Conservation (phyloP, 495 filamentous ascomycete genomes). For the Ramalina intermedia region DNA sequence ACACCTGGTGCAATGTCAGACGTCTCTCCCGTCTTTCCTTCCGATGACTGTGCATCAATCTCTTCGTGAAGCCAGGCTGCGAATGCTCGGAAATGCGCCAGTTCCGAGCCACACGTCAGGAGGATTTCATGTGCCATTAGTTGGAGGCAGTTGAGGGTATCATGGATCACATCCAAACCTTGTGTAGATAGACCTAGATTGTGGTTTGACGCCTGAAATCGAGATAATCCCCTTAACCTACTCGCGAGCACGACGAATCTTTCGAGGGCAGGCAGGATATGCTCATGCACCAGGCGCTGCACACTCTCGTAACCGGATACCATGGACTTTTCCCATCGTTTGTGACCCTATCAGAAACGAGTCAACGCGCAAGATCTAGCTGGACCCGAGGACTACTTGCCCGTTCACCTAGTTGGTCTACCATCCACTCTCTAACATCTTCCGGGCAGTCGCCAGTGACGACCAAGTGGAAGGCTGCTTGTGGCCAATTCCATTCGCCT, state of each 20-base stretch:
- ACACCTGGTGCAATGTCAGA: constrained; percentile 31
- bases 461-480: constrained; percentile 72
- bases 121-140: constrained; percentile 64
- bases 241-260: constrained; percentile 69
- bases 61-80: constrained; percentile 74
- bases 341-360: constrained; percentile 56
- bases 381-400: constrained; percentile 29
- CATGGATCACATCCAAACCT: constrained; percentile 43
- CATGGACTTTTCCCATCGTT: constrained; percentile 87
- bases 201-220: constrained; percentile 56
- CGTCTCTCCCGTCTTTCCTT: constrained; percentile 32
- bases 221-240: constrained; percentile 71
- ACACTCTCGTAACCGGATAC: constrained; percentile 62
- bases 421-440: constrained; percentile 70
- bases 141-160: constrained; percentile 59
- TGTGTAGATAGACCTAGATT: constrained; percentile 49
- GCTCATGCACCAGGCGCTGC: constrained; percentile 65
- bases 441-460: constrained; percentile 70
- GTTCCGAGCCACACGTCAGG: constrained; percentile 55
- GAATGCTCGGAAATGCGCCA: constrained; percentile 64
- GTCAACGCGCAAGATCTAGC: neutral
- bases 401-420: constrained; percentile 72
- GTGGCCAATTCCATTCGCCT: constrained; percentile 47
- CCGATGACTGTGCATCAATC: constrained; percentile 47
- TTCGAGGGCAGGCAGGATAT: constrained; percentile 75